phyloP scores from a whole-genome alignment of 2,329 filamentous ascomycete genomes.

The Catunica adiposa region DNA sequence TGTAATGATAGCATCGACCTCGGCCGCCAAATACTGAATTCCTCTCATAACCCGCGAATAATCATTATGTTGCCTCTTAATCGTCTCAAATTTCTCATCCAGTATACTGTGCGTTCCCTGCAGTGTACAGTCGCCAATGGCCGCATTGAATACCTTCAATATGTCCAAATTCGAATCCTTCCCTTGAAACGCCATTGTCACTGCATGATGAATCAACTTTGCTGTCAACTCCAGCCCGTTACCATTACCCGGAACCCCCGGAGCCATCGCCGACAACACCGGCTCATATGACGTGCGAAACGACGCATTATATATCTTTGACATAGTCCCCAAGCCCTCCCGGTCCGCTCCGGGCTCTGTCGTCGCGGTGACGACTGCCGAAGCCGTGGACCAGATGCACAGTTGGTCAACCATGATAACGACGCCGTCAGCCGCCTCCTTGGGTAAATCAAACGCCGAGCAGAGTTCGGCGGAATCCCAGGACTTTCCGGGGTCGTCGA shows the following conservation, averaged over 20 bases:
- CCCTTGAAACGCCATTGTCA: background rate
- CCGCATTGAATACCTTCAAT: background rate
- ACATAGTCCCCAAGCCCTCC: background rate
- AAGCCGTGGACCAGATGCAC: background rate
- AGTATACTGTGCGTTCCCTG: background rate
- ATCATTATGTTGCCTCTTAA: background rate
- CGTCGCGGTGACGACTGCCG: background rate
- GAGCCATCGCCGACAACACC: background rate
- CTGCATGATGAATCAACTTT: background rate
- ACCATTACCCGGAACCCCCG: background rate
- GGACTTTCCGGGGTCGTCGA: background rate
- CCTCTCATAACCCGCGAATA: background rate
- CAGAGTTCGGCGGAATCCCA: background rate
- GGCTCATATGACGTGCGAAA: background rate
- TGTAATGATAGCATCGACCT: background rate
- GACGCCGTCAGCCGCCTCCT: background rate
- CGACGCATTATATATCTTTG: background rate
- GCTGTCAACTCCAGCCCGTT: background rate
- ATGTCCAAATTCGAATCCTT: background rate
- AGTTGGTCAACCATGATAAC: constrained; percentile 2
- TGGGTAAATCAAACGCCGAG: background rate
- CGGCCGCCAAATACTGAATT: background rate
- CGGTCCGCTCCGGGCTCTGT: background rate
- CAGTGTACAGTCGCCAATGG: background rate
- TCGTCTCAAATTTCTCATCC: background rate